A percentile compares a stretch with the other conserved stretches of the same genome.
These are phyloP conservation scores for Calonectria ilicicola DNA, from an alignment of 2,329 filamentous ascomycete species.

Conservation along the genomic window DNA sequence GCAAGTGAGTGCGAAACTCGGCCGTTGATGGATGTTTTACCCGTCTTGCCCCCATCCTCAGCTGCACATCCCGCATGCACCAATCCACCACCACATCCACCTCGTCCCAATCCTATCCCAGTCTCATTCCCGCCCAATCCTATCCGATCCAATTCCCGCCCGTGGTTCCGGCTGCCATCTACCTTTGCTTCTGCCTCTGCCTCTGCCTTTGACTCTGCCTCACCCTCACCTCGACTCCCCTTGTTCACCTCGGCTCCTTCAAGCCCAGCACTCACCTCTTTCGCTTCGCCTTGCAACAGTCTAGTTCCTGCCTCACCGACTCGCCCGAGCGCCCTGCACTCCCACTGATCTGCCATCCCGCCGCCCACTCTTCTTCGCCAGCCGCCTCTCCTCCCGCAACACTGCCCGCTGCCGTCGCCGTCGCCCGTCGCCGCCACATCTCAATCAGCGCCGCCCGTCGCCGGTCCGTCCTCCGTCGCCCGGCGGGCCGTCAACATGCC, in stretches of 20 bases:
- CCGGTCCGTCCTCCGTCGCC: constrained; percentile 38
- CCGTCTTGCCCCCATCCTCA: constrained; percentile 2
- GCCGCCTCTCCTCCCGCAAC: constrained; percentile 11
- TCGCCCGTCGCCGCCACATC: neutral
- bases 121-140: constrained; percentile 23
- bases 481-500: constrained; percentile 49
- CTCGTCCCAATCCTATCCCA: constrained; percentile 17
- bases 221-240: constrained; percentile 16
- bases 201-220: constrained; percentile 14
- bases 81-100: constrained; percentile 1
- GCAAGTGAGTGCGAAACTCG: constrained; percentile 18
- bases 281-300: constrained; percentile 5
- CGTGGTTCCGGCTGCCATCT: constrained; percentile 12
- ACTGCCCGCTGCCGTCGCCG: neutral
- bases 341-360: constrained; percentile 1
- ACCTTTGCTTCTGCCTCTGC: constrained; percentile 1
- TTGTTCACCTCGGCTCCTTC: constrained; percentile 1
- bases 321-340: constrained; percentile 5
- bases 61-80: neutral
- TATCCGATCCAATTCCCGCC: constrained; percentile 24
- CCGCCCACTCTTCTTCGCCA: constrained; percentile 13
- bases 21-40: constrained; percentile 21
- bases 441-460: constrained; percentile 26
- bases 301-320: constrained; percentile 13
- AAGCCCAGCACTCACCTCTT: constrained; percentile 14